Conservation (phyloP, 208 protist species). For the Trypanosoma melophagium region DNA sequence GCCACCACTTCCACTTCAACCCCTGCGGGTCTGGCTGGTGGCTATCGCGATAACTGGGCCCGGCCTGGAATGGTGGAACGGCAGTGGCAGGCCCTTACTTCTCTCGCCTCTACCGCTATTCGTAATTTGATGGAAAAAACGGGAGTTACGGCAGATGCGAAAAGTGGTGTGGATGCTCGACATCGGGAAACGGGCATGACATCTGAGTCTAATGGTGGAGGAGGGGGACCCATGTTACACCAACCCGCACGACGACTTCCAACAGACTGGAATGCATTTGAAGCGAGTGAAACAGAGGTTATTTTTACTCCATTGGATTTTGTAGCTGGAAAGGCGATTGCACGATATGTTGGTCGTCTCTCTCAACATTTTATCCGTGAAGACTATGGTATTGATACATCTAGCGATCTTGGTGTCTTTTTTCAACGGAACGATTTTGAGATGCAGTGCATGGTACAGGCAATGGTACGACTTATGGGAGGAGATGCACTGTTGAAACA, state of each 20-base stretch:
- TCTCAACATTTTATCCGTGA: conserved; percentile 93
- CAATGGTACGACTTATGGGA: conserved; percentile 77
- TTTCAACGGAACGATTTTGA: conserved; percentile 79
- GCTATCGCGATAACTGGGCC: conserved; percentile 14
- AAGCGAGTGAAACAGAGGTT: conserved; percentile 39
- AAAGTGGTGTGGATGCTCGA: conserved; percentile 16
- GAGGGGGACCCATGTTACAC: conserved; percentile 32
- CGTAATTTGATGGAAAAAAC: conserved; percentile 28
- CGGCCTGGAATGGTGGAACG: conserved; percentile 23
- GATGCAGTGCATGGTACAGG: conserved; percentile 70
- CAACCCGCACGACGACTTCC: conserved; percentile 39
- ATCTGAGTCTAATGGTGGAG: conserved; percentile 19
- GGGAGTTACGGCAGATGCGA: conserved; percentile 7
- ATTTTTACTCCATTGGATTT: conserved; percentile 80
- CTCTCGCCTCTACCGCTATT: conserved; percentile 25
- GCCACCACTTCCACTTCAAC: neutral
- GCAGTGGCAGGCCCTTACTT: conserved; percentile 22
- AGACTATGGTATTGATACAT: conserved; percentile 46
- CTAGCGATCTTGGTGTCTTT: conserved; percentile 59
- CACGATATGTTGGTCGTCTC: conserved; percentile 83
- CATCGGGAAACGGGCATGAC: neutral
- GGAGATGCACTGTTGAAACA: conserved; percentile 88
- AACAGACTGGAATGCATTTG: conserved; percentile 35
- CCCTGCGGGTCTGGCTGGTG: conserved; percentile 5
- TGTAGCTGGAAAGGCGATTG: conserved; percentile 75